These are phyloP conservation scores for Funneliformis caledonium DNA, from an alignment of 371 early-diverging fungal genomes.

Conservation along the genomic window DNA sequence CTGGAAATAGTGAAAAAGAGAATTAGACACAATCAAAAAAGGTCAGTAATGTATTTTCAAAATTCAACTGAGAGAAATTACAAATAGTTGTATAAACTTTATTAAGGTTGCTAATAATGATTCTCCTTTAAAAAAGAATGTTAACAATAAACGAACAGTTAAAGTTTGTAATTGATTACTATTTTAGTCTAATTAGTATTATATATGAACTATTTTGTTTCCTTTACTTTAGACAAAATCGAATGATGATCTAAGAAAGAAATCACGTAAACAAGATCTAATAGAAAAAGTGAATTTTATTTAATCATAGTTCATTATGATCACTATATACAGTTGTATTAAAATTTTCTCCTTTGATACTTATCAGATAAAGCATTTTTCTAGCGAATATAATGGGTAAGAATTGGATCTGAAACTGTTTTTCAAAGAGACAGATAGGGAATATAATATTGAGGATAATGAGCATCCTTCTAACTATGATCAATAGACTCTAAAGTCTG, in stretches of 20 bases:
- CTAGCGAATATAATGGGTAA: slow-evolving; percentile 19
- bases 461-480: slow-evolving; percentile 27
- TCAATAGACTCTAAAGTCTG: slow-evolving; percentile 34
- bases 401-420: slow-evolving; percentile 29
- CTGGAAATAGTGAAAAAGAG: not conserved
- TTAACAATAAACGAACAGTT: slow-evolving; percentile 5
- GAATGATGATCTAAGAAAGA: slow-evolving; percentile 21
- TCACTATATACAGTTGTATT: slow-evolving; percentile 33
- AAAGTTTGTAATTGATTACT: slow-evolving; percentile 29
- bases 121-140: no score
- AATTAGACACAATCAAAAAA: slow-evolving; percentile 16
- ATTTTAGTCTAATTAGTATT: slow-evolving; percentile 25
- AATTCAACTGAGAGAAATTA: slow-evolving; percentile 25
- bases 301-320: slow-evolving; percentile 9
- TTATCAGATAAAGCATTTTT: slow-evolving; percentile 30
- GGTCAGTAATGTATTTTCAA: not conserved
- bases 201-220: slow-evolving; percentile 29
- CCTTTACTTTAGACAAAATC: slow-evolving; percentile 24
- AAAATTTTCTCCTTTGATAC: slow-evolving; percentile 22
- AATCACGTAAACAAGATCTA: slow-evolving; percentile 24
- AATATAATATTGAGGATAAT: slow-evolving; percentile 24
- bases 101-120: no score
- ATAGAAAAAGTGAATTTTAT: slow-evolving; percentile 12
- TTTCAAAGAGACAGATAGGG: slow-evolving; percentile 24
- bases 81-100: slow-evolving; percentile 12